These are phyloP conservation scores for Pseudozyma tsukubaensis DNA, from an alignment of 1,284 basidiomycete genomes.

Conservation along the genomic window DNA sequence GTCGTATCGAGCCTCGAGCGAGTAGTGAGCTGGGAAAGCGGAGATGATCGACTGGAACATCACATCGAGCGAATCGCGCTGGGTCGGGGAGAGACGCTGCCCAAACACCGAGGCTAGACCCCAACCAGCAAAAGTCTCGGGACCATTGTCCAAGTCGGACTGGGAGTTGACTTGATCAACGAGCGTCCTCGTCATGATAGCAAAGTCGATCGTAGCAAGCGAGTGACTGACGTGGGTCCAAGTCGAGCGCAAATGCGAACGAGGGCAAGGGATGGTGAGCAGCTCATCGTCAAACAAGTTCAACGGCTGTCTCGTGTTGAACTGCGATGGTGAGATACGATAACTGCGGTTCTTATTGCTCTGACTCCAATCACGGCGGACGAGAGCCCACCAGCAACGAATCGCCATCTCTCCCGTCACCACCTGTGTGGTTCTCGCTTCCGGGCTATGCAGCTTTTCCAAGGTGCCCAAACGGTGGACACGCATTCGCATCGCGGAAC, in stretches of 20 bases:
- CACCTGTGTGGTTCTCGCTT: constrained; percentile 1
- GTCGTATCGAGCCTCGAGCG: constrained; percentile 36
- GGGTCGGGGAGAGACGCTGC: constrained; percentile 21
- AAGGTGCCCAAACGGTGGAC: constrained; percentile 35
- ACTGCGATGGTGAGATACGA: constrained; percentile 33
- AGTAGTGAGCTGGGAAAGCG: constrained; percentile 40
- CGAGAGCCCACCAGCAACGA: constrained; percentile 47
- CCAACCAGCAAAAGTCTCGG: constrained; percentile 15
- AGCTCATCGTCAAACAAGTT: constrained; percentile 48
- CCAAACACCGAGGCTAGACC: constrained; percentile 38
- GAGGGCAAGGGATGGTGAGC: constrained; percentile 17
- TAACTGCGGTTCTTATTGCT: constrained; percentile 34
- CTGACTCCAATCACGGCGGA: constrained; percentile 36
- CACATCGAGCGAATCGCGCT: constrained; percentile 37
- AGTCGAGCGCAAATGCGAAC: constrained; percentile 34
- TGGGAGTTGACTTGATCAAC: constrained; percentile 43
- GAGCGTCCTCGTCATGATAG: constrained; percentile 34
- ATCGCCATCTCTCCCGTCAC: constrained; percentile 36
- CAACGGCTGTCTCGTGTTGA: constrained; percentile 38
- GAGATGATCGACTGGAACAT: constrained; percentile 36
- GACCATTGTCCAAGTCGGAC: constrained; percentile 25
- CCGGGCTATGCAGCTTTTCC: constrained; percentile 20
- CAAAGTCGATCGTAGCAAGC: constrained; percentile 30
- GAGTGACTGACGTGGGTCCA: constrained; percentile 48
- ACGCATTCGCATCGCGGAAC: constrained; percentile 49